Percentiles rank a stretch among this genome's conserved stretches.
Evolutionary conservation across 1,284 basidiomycete species (phyloP).

Genomic region (Paramarasmius palmivorus): DNA sequence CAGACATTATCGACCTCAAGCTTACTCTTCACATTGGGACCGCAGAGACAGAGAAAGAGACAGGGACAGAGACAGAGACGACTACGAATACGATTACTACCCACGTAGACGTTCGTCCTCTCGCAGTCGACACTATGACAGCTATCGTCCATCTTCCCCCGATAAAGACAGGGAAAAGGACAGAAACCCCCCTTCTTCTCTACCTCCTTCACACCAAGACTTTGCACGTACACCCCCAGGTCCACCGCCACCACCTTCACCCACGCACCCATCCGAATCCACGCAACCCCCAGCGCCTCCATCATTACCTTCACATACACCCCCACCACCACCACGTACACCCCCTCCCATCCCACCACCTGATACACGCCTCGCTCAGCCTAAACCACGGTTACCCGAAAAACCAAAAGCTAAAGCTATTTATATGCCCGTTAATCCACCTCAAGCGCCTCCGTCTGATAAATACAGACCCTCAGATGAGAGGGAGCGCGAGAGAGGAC

Average conservation of each 20-base stretch:
- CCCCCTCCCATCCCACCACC: slow-evolving; percentile 16
- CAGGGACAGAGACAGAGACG: too few species aligned
- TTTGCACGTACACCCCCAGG: slow-evolving; percentile 9
- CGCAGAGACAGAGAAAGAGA: too few species aligned
- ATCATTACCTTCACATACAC: slow-evolving; percentile 19
- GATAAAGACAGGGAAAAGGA: too few species aligned
- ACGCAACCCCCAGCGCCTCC: slow-evolving; percentile 14
- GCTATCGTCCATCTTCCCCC: slow-evolving; percentile 20
- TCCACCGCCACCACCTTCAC: slow-evolving; percentile 16
- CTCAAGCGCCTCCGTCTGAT: too few species aligned
- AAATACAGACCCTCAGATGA: too few species aligned
- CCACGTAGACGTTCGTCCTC: slow-evolving; percentile 1
- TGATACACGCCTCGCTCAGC: slow-evolving; percentile 1
- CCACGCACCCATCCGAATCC: neutral
- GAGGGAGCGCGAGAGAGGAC: too few species aligned
- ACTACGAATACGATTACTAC: slow-evolving; percentile 22
- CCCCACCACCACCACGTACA: slow-evolving; percentile 10
- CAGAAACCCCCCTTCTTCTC: too few species aligned
- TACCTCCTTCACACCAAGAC: too few species aligned
- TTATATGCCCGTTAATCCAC: slow-evolving; percentile 21
- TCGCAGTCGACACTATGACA: slow-evolving; percentile 14
- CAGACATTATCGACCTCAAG: slow-evolving; percentile 27
- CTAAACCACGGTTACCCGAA: slow-evolving; percentile 10
- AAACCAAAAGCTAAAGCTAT: slow-evolving; percentile 12
- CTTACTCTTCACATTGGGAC: slow-evolving; percentile 10